These are phyloP conservation scores for Talaromyces sp. DNA, from an alignment of 2,329 filamentous ascomycete species.

Conservation along the genomic window DNA sequence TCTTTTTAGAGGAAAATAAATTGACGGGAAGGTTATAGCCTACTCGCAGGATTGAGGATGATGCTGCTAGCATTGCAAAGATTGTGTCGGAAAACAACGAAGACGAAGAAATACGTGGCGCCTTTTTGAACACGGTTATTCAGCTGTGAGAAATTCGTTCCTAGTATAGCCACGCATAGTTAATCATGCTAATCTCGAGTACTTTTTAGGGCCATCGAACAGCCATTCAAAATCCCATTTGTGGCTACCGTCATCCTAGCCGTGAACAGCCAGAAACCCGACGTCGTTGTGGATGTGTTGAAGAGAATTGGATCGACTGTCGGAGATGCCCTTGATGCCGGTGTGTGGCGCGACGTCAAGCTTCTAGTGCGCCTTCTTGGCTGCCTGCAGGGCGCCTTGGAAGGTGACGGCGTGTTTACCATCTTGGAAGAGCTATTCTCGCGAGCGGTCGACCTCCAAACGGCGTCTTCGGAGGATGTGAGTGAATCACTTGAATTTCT, in stretches of 20 bases:
- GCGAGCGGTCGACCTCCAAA: slow-evolving; percentile 88
- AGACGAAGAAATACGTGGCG: slow-evolving; percentile 70
- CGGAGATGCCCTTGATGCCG: slow-evolving; percentile 64
- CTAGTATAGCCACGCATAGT: neutral
- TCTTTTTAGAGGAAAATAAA: neutral
- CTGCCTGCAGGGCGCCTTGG: slow-evolving; percentile 74
- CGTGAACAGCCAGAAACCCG: slow-evolving; percentile 71
- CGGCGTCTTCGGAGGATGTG: slow-evolving; percentile 87
- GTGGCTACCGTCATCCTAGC: slow-evolving; percentile 77
- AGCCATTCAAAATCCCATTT: slow-evolving; percentile 97
- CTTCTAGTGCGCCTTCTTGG: slow-evolving; percentile 82
- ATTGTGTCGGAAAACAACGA: slow-evolving; percentile 78
- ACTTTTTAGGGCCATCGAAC: slow-evolving; percentile 62
- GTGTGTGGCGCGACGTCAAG: slow-evolving; percentile 88
- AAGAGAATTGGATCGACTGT: slow-evolving; percentile 56
- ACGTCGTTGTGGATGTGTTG: slow-evolving; percentile 69
- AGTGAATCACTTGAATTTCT: slow-evolving; percentile 32
- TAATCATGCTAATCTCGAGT: neutral
- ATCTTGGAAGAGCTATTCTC: slow-evolving; percentile 86
- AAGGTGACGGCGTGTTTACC: slow-evolving; percentile 79
- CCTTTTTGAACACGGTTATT: slow-evolving; percentile 68
- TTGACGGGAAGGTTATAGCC: slow-evolving; percentile 39
- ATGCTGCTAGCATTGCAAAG: slow-evolving; percentile 69
- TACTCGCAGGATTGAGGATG: slow-evolving; percentile 71
- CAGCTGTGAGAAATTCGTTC: slow-evolving; percentile 56